phyloP scores from a whole-genome alignment of 352 stramenopile genomes.

The Phytophthora aleatoria region DNA sequence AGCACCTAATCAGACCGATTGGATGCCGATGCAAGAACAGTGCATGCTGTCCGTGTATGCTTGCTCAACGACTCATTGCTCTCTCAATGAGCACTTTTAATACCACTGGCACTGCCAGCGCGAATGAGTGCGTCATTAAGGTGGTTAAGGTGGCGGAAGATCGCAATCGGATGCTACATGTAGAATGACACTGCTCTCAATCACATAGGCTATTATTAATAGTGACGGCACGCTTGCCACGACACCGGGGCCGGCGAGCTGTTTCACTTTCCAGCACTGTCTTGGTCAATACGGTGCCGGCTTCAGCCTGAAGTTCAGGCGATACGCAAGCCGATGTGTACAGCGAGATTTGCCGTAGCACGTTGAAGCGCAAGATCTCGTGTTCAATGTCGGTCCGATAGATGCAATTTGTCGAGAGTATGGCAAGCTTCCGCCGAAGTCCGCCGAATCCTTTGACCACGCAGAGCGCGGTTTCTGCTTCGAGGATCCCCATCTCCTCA shows the following conservation, averaged over 20 bases:
- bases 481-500: conserved; percentile 20
- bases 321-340: conserved; percentile 34
- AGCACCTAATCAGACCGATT: conserved; percentile 31
- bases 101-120: too few species aligned
- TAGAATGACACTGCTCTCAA: too few species aligned
- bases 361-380: conserved; percentile 36
- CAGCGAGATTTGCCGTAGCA: conserved; percentile 31
- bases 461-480: conserved; percentile 16
- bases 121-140: too few species aligned
- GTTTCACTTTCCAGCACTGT: not conserved
- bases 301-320: conserved; percentile 3
- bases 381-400: not conserved
- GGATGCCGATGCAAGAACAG: conserved; percentile 33
- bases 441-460: conserved; percentile 19
- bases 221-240: not conserved
- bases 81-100: too few species aligned
- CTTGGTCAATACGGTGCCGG: conserved; percentile 9
- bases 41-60: not conserved
- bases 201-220: too few species aligned
- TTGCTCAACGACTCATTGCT: not conserved
- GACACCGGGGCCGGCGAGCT: not conserved
- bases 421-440: conserved; percentile 1
- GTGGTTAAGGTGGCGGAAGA: too few species aligned
- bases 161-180: too few species aligned
- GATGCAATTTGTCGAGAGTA: not conserved